A percentile compares a stretch with the other conserved stretches of the same genome.
Evolutionary conservation across 2,329 filamentous ascomycete genomes (phyloP).

Genomic region (Fusarium robinianum): DNA sequence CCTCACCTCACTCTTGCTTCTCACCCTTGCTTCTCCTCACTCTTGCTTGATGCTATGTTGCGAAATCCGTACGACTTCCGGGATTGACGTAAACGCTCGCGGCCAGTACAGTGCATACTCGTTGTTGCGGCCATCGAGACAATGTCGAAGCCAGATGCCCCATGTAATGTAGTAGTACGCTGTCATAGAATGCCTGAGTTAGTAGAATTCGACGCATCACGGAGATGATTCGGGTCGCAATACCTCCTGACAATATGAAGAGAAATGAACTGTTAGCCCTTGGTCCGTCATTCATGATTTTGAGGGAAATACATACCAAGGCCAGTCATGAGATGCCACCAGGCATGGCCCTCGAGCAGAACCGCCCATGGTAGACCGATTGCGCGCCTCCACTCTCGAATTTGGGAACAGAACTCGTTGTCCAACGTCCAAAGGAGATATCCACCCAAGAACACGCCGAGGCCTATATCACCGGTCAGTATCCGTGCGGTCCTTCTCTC

Average conservation of each 20-base stretch:
- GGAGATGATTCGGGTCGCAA: slow-evolving; percentile 2
- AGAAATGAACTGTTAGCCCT: too few species aligned
- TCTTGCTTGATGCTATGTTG: slow-evolving; percentile 31
- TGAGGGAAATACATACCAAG: slow-evolving; percentile 52
- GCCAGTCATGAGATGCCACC: slow-evolving; percentile 80
- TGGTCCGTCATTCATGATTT: neutral
- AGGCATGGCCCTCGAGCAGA: slow-evolving; percentile 62
- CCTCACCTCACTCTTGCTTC: slow-evolving; percentile 1
- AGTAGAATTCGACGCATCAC: slow-evolving; percentile 6
- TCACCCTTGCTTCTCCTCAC: slow-evolving; percentile 3
- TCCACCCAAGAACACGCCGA: slow-evolving; percentile 73
- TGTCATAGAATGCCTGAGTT: slow-evolving; percentile 19
- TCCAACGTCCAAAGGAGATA: slow-evolving; percentile 81
- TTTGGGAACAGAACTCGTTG: slow-evolving; percentile 70
- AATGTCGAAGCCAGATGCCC: slow-evolving; percentile 81
- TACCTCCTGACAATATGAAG: slow-evolving; percentile 26
- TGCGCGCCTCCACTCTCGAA: slow-evolving; percentile 67
- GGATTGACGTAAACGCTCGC: slow-evolving; percentile 58
- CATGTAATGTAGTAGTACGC: slow-evolving; percentile 85
- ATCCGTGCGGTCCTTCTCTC: neutral
- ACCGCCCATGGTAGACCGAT: slow-evolving; percentile 81
- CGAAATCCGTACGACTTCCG: slow-evolving; percentile 49
- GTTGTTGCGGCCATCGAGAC: slow-evolving; percentile 72
- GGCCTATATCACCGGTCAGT: slow-evolving; percentile 22
- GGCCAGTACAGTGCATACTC: slow-evolving; percentile 75